phyloP scores from a whole-genome alignment of 345 rosid genomes.

The Brassica incana region DNA sequence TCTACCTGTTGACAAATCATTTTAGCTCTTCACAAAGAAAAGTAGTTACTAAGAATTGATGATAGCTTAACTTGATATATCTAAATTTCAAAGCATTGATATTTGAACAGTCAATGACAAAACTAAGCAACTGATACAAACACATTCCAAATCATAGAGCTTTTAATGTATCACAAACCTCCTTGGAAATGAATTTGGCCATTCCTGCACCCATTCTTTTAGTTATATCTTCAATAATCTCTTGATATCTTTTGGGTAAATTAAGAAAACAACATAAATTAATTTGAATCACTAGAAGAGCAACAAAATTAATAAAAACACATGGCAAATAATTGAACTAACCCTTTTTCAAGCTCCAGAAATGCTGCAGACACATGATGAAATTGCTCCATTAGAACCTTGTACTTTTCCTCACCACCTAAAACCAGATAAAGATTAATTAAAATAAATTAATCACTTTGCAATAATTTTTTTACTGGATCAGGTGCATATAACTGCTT shows the following conservation, averaged over 20 bases:
- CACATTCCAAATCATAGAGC: not conserved
- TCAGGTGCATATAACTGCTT: too few relatives aligned
- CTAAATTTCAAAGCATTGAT: not conserved
- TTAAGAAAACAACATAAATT: not conserved
- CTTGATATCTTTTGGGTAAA: conserved; percentile 57
- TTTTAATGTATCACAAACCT: conserved; percentile 51
- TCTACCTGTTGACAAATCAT: conserved; percentile 56
- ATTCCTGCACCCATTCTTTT: conserved; percentile 83
- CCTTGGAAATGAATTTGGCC: conserved; percentile 84
- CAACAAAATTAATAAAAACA: not conserved
- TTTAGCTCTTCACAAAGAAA: not conserved
- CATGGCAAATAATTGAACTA: not conserved
- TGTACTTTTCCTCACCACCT: conserved; percentile 76
- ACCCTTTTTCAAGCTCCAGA: conserved; percentile 71
- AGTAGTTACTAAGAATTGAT: not conserved
- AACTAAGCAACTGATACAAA: not conserved
- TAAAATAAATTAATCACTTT: too few relatives aligned
- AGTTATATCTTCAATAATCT: conserved; percentile 71
- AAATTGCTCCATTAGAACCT: conserved; percentile 83
- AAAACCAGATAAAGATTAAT: not conserved
- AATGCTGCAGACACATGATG: conserved; percentile 78
- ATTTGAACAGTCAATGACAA: not conserved
- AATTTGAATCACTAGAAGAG: not conserved
- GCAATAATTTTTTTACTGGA: too few relatives aligned
- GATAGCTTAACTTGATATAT: not conserved